A percentile compares a stretch with the other conserved stretches of the same genome.
Conservation (phyloP, 306 rosid genomes). For the Cucurbita argyrosperma region DNA sequence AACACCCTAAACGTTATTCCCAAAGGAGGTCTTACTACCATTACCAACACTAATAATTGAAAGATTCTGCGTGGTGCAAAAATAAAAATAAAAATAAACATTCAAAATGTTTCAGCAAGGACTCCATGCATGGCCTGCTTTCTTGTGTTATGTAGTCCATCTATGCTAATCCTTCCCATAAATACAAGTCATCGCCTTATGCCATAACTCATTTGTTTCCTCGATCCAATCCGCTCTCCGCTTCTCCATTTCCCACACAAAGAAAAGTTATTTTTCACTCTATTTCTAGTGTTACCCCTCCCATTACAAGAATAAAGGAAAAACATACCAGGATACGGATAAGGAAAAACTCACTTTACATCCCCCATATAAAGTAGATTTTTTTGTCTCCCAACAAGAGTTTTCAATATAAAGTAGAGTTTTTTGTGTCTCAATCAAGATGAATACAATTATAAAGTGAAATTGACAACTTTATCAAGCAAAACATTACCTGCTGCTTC, state of each 20-base stretch:
- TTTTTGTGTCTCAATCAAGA: not conserved
- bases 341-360: not conserved
- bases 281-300: not conserved
- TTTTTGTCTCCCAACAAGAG: no score
- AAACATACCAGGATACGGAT: not conserved
- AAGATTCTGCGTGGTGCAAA: not conserved
- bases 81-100: no score
- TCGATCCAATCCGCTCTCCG: not conserved
- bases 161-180: not conserved
- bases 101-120: not conserved
- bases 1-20: not conserved
- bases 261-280: not conserved
- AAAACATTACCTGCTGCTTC: constrained; percentile 82
- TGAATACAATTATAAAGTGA: not conserved
- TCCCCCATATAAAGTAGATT: not conserved
- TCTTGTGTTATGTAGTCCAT: not conserved
- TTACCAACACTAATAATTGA: not conserved
- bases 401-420: not conserved
- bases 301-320: not conserved
- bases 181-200: not conserved
- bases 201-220: not conserved
- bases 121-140: not conserved
- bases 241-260: not conserved
- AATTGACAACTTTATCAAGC: not conserved
- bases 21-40: not conserved